Evolutionary conservation across 768 basidiomycete genomes (phyloP), one percentile per base, ranked within the genome.

Genomic region (Tylopilus cervinicoccineus): DNA sequence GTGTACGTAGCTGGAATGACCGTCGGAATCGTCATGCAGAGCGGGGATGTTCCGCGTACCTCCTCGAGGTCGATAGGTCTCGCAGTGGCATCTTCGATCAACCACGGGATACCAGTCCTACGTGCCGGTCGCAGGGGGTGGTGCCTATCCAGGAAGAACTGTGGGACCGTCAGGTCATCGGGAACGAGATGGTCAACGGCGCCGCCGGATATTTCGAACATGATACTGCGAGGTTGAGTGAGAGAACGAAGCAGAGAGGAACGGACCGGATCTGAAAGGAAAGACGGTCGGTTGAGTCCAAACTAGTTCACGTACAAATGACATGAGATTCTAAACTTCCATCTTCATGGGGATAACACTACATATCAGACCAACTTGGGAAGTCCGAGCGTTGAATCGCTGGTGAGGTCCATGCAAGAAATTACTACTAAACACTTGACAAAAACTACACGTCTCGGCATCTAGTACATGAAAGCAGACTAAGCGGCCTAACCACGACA

Each of bases 91-190:
- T 84, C 83, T 16, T 86, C 76, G 23, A 84, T 76, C 45, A 86
- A 68, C 74, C 77, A 84, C 8, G 83, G 81, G 7, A 65, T 58
- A 29, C 70, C 67, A 0, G 64, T 51, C 19, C 71, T 72, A 43
- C 82, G 70, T 10, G 57, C n/a, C 0, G 83, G 83, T 33, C 76
- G 60, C 8, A 70, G 43, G 8, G 72, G 64, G 36, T 76, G 69
- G 20, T 66, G 60, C 20, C 59, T 62, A 44, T 79, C 75, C 16
- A 86, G 71, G 38, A 86, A 71, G 60, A 86, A 86, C 63, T 86
- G 85, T 7, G 84, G 77, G 9, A 86, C 70, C 19, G 77, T 78
- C 33, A 86, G 65, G 64, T 85, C 62, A 55, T 86, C 82, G 14
- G 84, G 84, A 45, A 84, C 78, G 32, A 56, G 55, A 43, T 69